phyloP scores from a whole-genome alignment of 1,139 yeast species.

The Geotrichum cucujoidarum region DNA sequence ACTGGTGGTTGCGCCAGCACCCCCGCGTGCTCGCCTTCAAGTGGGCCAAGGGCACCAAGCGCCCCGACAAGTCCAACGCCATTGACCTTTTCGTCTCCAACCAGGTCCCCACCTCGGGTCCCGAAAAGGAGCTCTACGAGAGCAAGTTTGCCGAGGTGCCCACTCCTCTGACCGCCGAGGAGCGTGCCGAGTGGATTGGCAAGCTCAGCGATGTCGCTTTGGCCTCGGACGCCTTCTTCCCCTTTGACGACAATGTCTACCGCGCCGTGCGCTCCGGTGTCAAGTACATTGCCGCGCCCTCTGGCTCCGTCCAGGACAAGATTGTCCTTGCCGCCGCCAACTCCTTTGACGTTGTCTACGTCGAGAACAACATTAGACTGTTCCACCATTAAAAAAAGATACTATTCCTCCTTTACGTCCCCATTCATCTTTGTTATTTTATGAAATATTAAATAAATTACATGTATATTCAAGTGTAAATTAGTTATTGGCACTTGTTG shows the following conservation, averaged over 20 bases:
- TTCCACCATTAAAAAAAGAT: slow-evolving; percentile 75
- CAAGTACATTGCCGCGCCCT: slow-evolving; percentile 90
- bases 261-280: slow-evolving; percentile 97
- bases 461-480: not conserved
- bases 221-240: slow-evolving; percentile 98
- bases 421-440: not conserved
- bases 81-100: slow-evolving; percentile 88
- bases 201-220: slow-evolving; percentile 81
- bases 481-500: not conserved
- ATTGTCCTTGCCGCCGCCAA: slow-evolving; percentile 96
- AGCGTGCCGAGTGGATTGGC: slow-evolving; percentile 80
- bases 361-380: slow-evolving; percentile 92
- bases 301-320: slow-evolving; percentile 97
- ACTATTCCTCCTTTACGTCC: not conserved
- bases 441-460: not conserved
- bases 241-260: slow-evolving; percentile 98
- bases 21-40: slow-evolving; percentile 86
- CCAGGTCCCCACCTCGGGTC: slow-evolving; percentile 87
- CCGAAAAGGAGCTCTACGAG: slow-evolving; percentile 89
- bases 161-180: slow-evolving; percentile 71
- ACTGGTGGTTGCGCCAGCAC: slow-evolving; percentile 99
- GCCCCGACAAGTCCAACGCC: slow-evolving; percentile 98
- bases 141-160: slow-evolving; percentile 76
- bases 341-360: slow-evolving; percentile 77
- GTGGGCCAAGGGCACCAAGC: slow-evolving; percentile 97